A percentile compares a stretch with the other conserved stretches of the same genome.
Conservation (phyloP, 2,329 filamentous ascomycete species). For the Metarhizium brunneum region DNA sequence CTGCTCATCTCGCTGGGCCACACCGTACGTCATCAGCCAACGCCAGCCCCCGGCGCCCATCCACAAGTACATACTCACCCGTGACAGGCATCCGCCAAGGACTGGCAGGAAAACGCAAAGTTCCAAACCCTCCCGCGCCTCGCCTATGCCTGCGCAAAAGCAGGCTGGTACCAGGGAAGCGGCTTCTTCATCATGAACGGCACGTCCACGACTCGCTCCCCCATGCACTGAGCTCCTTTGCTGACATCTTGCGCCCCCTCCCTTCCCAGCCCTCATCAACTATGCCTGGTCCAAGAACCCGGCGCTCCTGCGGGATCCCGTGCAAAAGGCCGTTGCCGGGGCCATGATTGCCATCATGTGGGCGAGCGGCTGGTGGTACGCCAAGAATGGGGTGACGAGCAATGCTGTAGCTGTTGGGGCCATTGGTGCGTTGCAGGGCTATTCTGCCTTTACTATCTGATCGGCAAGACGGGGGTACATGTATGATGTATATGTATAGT, state of each 20-base stretch:
- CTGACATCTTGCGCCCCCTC: neutral
- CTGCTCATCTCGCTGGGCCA: conserved; percentile 9
- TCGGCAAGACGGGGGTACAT: neutral
- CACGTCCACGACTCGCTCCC: conserved; percentile 1
- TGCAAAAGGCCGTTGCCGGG: conserved; percentile 8
- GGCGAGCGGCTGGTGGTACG: conserved; percentile 8
- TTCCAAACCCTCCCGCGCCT: conserved; percentile 7
- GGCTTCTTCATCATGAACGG: conserved; percentile 9
- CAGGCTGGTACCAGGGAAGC: conserved; percentile 11
- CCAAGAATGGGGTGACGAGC: conserved; percentile 4
- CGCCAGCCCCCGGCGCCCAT: neutral
- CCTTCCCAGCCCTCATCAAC: conserved; percentile 7
- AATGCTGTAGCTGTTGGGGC: conserved; percentile 5
- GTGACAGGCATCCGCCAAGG: conserved; percentile 6
- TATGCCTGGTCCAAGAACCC: conserved; percentile 10
- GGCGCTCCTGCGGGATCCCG: conserved; percentile 6
- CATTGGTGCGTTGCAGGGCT: conserved; percentile 9
- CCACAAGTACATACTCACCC: neutral
- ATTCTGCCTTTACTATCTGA: conserved; percentile 6
- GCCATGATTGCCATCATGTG: conserved; percentile 9
- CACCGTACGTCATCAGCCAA: conserved; percentile 3
- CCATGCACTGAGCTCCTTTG: neutral
- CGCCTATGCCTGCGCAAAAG: conserved; percentile 6
- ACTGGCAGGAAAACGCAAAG: conserved; percentile 9
- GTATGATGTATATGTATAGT: neutral